Evolutionary conservation across 768 basidiomycete species (phyloP), one percentile per base, ranked within the genome.

Genomic region (Hortiboletus flavorubellus): DNA sequence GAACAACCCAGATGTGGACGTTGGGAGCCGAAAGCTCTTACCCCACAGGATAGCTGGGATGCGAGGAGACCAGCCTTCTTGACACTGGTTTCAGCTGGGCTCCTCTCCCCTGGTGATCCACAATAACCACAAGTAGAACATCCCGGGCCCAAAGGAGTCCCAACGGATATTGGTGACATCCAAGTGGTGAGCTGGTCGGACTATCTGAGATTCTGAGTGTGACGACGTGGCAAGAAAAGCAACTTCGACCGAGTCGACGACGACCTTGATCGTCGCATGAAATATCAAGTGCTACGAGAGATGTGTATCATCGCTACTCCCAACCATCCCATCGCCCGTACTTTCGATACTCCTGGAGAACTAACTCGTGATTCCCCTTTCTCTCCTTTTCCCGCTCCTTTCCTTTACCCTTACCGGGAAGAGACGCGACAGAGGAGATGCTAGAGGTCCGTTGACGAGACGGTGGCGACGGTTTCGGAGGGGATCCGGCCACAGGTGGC

Each of bases 271-370:
- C 23, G 18, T 43, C 31, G 23, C 40, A 9, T 11, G 30, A 31
- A 41, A 14, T 47, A 43, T 33, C 33, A 8, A n/a, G 7, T 31
- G 15, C 11, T 38, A 31, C 11, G 11, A 14, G 30, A 30, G 14
- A 29, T 9, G 34, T 34, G 14, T 21, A 51, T 10, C 39, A 26
- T 30, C 6, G n/a, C 55, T 69, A 85, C 33, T 77, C 83, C 92
- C 92, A 94, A 0, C 91, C 92, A 76, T 94, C 92, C 90, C 91
- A 93, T 52, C 89, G 77, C 23, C 92, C 93, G 65, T 86, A 93
- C 60, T 87, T 78, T 59, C 91, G 75, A 69, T 85, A 94, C 68
- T 94, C 92, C 61, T 84, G 77, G 47, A 94, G 66, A 12, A 78
- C 75, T 67, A 92, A 86, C 30, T 86, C 82, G 46, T 83, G 76